Base-by-base conservation (phyloP, 169 alveolate genomes). In the Perkinsus marinus region DNA sequence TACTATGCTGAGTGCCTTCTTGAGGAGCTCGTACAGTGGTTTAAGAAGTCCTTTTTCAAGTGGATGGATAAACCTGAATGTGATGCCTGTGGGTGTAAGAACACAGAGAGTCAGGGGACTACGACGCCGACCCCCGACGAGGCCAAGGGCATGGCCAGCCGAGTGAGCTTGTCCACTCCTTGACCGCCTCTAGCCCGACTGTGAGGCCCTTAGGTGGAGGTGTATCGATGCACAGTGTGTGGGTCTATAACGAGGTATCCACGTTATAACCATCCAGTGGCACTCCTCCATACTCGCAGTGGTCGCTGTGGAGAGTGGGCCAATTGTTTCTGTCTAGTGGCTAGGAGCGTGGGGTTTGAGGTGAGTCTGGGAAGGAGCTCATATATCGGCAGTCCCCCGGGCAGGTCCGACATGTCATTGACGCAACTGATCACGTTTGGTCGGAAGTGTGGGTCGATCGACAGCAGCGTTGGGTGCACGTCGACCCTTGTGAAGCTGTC, bases 241-340 rank as follows among this genome's bases (percentile, higher is more conserved):
- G 90, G 93, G n/a, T 90, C 36, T 19, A 90, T 90, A 39, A 90
- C 92, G 26, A 92, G 96, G 41, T 95, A 94, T 93, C 94, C 96
- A 36, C 79, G 96, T 91, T 94, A 90, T 90, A 95, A 95, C 90
- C 93, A 93, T 92, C 95, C 96, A 0, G 69, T 92, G 92, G 94
- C 92, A 92, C 92, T 95, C 69, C 38, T 94, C 22, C 96, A 95
- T 68, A 95, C 96, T 39, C 92, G 92, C 90, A 94, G 94, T 2
- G 96, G 96, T 0, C 91, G 96, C 68, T 95, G 96, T 90, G 95
- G 96, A 43, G 96, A 95, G 91, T 95, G 96, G 96, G 95, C 96
- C 39, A 94, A 94, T 90, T 91, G 93, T 79, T 95, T 95, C 90
- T 94, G 96, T 19, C 93, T 92, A 9, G 68, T 95, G 39, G 93